Evolutionary conservation across 176 grass and related monocot species (phyloP).

Genomic region (Luzula sylvatica): DNA sequence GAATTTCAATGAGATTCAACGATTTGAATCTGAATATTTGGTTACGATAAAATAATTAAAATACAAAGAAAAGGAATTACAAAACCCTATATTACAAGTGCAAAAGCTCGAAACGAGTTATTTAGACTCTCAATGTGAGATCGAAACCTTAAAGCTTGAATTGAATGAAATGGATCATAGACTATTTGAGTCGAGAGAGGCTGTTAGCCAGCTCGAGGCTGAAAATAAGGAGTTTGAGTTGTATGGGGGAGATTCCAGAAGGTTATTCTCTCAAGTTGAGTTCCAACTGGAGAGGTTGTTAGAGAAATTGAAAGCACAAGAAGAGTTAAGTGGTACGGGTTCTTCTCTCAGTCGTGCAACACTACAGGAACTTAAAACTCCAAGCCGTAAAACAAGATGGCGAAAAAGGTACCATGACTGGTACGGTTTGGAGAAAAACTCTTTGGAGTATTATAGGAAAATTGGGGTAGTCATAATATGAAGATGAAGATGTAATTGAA

Average conservation of each 20-base stretch:
- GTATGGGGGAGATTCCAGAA: slow-evolving; percentile 24
- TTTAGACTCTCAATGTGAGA: slow-evolving; percentile 92
- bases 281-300: slow-evolving; percentile 38
- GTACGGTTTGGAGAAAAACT: slow-evolving; percentile 67
- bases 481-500: too few species aligned
- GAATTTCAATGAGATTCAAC: slow-evolving; percentile 34
- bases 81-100: slow-evolving; percentile 54
- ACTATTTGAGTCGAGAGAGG: slow-evolving; percentile 38
- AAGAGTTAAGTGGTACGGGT: too few species aligned
- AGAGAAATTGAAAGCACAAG: slow-evolving; percentile 26
- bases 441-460: slow-evolving; percentile 72
- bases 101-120: slow-evolving; percentile 51
- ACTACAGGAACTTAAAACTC: slow-evolving; percentile 74
- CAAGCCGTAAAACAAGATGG: slow-evolving; percentile 40
- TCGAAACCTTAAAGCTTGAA: slow-evolving; percentile 97
- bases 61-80: slow-evolving; percentile 56
- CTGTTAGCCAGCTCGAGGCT: slow-evolving; percentile 31
- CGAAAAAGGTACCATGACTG: slow-evolving; percentile 34
- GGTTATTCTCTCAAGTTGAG: slow-evolving; percentile 22
- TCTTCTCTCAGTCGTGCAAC: slow-evolving; percentile 41
- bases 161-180: slow-evolving; percentile 71
- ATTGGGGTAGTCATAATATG: slow-evolving; percentile 71
- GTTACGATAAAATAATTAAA: slow-evolving; percentile 60
- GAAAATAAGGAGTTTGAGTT: slow-evolving; percentile 60
- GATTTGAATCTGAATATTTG: slow-evolving; percentile 57